A percentile compares a stretch with the other conserved stretches of the same genome.
phyloP scores from a whole-genome alignment of 345 rosid genomes.

The Rhizophora apiculata region DNA sequence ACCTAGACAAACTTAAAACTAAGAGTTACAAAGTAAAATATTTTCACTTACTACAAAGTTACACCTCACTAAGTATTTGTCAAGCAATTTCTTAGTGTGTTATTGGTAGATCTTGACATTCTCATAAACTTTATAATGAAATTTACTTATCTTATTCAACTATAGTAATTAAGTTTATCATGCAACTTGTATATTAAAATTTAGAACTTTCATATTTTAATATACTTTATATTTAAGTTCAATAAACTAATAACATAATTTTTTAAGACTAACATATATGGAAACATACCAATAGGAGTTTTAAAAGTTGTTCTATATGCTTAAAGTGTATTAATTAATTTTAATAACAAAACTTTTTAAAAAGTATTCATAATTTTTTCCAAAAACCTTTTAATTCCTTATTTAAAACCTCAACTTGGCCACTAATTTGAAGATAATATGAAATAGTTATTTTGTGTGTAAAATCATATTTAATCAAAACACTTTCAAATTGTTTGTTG shows the following conservation, averaged over 20 bases:
- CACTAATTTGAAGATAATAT: background rate
- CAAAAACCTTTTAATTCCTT: background rate
- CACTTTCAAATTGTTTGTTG: no score
- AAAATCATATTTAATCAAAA: background rate
- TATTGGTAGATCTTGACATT: background rate
- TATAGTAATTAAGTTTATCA: background rate
- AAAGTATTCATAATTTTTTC: background rate
- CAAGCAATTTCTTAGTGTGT: background rate
- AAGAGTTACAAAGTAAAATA: no score
- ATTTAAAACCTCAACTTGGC: background rate
- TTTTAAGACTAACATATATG: no score
- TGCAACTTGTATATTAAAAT: no score
- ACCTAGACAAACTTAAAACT: no score
- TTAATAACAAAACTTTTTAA: background rate
- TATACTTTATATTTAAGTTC: no score
- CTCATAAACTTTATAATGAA: background rate
- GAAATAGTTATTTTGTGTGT: background rate
- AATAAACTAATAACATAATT: no score
- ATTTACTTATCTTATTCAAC: background rate
- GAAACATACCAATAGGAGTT: no score
- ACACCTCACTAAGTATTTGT: background rate
- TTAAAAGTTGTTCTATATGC: no score
- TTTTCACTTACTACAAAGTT: no score
- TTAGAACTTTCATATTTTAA: no score
- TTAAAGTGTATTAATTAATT: no score